phyloP scores from a whole-genome alignment of 139 green algal genomes.

The Tetraselmis striata region DNA sequence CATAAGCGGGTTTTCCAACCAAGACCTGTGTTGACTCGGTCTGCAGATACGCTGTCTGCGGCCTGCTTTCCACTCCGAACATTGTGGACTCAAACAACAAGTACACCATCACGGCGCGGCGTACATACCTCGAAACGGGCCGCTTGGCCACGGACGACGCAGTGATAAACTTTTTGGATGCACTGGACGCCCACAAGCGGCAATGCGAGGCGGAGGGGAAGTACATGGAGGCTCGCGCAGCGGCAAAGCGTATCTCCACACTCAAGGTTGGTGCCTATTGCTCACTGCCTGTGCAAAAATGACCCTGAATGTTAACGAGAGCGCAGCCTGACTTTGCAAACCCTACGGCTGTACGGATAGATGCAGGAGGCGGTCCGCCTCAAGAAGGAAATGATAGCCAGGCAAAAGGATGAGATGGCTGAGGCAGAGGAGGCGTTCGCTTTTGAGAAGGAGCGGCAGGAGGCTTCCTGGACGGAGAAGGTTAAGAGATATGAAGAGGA shows the following conservation, averaged over 20 bases:
- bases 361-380: neutral
- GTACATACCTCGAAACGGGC: neutral
- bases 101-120: neutral
- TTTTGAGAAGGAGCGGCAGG: neutral
- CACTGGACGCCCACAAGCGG: neutral
- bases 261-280: too few relatives aligned
- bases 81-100: neutral
- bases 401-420: neutral
- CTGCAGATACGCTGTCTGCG: neutral
- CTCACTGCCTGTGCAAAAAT: too few relatives aligned
- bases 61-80: neutral
- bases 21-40: too few relatives aligned
- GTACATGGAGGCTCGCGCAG: neutral
- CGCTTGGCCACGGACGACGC: neutral
- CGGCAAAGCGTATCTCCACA: neutral
- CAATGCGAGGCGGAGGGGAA: neutral
- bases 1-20: too few relatives aligned
- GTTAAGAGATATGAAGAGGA: neutral
- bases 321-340: too few relatives aligned
- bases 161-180: neutral
- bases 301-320: too few relatives aligned
- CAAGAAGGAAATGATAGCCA: neutral
- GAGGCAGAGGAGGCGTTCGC: neutral
- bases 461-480: neutral
- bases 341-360: too few relatives aligned